Conservation (phyloP, 371 early-diverging fungal species). For the Circinella umbellata region DNA sequence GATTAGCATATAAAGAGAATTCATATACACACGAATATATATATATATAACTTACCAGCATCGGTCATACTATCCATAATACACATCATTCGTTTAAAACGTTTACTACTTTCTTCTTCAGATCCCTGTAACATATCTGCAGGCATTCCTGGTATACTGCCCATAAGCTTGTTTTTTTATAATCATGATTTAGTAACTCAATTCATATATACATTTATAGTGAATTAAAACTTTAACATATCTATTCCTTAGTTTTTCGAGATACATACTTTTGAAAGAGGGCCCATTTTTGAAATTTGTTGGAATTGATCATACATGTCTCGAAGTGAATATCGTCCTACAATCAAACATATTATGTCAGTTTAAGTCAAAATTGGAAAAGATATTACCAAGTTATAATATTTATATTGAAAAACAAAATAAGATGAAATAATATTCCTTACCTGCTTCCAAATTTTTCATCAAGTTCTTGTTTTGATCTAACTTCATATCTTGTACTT, state of each 20-base stretch:
- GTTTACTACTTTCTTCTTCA: constrained; percentile 33
- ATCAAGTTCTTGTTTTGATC: constrained; percentile 89
- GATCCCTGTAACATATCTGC: constrained; percentile 72
- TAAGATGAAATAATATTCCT: too few relatives aligned
- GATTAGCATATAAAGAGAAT: constrained; percentile 80
- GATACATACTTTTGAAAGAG: constrained; percentile 84
- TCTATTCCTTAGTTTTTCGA: background rate
- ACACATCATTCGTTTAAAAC: constrained; percentile 84
- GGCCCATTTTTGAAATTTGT: constrained; percentile 94
- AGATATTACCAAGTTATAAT: too few relatives aligned
- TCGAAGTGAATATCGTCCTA: constrained; percentile 89
- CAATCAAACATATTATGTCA: background rate
- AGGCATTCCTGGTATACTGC: constrained; percentile 98
- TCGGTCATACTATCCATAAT: constrained; percentile 99
- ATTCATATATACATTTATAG: too few relatives aligned
- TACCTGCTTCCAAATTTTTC: constrained; percentile 91
- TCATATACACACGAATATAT: background rate
- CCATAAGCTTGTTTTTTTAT: constrained; percentile 59
- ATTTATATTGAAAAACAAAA: background rate
- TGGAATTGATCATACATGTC: constrained; percentile 98
- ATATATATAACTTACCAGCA: constrained; percentile 35
- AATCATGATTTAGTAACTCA: too few relatives aligned
- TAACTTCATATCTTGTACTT: constrained; percentile 90
- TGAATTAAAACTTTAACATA: too few relatives aligned
- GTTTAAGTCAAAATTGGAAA: background rate